phyloP scores from a whole-genome alignment of 176 grass and related monocot species.

The Musa troglodytarum region DNA sequence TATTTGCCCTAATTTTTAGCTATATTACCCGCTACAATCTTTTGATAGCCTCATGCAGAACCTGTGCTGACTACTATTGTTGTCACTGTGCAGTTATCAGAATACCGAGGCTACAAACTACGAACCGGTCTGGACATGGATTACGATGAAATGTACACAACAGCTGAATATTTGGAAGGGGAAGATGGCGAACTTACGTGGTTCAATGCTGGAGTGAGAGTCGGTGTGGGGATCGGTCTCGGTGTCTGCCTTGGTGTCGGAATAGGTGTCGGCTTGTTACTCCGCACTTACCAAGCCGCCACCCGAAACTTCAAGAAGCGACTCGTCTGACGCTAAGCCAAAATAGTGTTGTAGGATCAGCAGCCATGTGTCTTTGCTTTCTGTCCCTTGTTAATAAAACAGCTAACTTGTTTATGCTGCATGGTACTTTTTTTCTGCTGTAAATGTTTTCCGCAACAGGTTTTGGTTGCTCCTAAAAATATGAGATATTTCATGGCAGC shows the following conservation, averaged over 20 bases:
- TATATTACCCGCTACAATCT: neutral
- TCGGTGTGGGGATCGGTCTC: constrained; percentile 2
- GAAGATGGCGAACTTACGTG: constrained; percentile 3
- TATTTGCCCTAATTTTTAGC: too few relatives aligned
- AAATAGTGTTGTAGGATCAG: neutral
- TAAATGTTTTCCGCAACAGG: neutral
- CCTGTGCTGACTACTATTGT: too few relatives aligned
- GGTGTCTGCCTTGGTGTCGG: neutral
- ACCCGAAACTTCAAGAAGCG: neutral
- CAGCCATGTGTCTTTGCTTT: neutral
- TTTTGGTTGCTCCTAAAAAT: neutral
- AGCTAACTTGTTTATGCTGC: neutral
- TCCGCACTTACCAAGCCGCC: neutral
- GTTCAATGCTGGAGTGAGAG: constrained; percentile 5
- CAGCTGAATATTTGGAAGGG: neutral
- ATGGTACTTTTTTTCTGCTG: neutral
- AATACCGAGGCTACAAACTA: neutral
- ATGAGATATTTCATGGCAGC: neutral
- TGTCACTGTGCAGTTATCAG: neutral
- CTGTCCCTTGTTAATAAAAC: neutral
- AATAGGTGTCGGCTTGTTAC: neutral
- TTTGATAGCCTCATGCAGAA: neutral
- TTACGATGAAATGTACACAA: neutral
- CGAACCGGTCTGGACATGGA: neutral
- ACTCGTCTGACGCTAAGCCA: neutral